These are phyloP conservation scores for Antrodiella citrinella DNA, from an alignment of 768 basidiomycete species.

Conservation along the genomic window DNA sequence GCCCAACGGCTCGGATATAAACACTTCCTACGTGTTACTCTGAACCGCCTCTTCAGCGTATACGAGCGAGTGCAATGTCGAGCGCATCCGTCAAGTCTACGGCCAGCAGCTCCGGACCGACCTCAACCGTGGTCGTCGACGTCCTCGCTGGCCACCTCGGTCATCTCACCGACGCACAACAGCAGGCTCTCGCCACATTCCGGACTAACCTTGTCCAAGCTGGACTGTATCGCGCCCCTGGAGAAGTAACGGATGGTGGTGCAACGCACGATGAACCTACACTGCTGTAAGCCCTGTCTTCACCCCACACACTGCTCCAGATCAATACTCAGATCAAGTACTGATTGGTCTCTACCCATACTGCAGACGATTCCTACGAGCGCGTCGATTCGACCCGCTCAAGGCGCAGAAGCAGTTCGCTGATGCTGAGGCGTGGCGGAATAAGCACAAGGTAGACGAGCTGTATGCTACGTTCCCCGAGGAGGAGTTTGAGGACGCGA, in stretches of 20 bases:
- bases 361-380: conserved; percentile 77
- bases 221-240: conserved; percentile 36
- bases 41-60: too few relatives aligned
- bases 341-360: not conserved
- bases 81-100: not conserved
- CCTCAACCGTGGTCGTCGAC: conserved; percentile 10
- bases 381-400: conserved; percentile 54
- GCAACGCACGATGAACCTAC: conserved; percentile 57
- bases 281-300: conserved; percentile 41
- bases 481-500: conserved; percentile 51
- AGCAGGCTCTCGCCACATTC: conserved; percentile 42
- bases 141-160: conserved; percentile 43
- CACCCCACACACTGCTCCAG: not conserved
- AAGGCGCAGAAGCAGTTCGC: conserved; percentile 68
- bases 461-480: conserved; percentile 52
- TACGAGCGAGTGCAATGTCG: too few relatives aligned
- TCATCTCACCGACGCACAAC: conserved; percentile 42
- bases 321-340: not conserved
- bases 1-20: too few relatives aligned
- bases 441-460: conserved; percentile 48
- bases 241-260: not conserved
- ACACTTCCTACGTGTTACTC: too few relatives aligned
- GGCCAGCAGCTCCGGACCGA: not conserved
- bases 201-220: conserved; percentile 41
- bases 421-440: conserved; percentile 61